Evolutionary conservation across 2,329 filamentous ascomycete species (phyloP).

Genomic region (Calonectria pseudoreteaudii): DNA sequence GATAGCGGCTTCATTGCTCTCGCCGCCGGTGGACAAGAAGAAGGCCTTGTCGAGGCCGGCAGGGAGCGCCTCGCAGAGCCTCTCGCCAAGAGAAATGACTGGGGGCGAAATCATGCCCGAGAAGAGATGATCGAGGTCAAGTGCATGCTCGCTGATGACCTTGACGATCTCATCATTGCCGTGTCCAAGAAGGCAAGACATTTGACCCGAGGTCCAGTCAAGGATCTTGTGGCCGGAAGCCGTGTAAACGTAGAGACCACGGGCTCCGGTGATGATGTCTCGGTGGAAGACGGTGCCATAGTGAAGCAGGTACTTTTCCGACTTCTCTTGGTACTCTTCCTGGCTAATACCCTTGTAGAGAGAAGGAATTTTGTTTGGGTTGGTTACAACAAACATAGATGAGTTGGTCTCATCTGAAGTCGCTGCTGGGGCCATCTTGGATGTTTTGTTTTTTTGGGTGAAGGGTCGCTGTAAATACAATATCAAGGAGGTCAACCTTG

Average conservation of each 20-base stretch:
- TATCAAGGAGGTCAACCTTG: not conserved
- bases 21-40: conserved; percentile 68
- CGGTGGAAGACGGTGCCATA: conserved; percentile 42
- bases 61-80: conserved; percentile 62
- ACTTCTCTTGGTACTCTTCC: conserved; percentile 35
- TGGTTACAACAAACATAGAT: conserved; percentile 1
- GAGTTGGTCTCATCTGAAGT: conserved; percentile 20
- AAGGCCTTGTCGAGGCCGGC: conserved; percentile 64
- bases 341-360: conserved; percentile 39
- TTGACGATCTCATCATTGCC: conserved; percentile 68
- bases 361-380: conserved; percentile 25
- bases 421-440: conserved; percentile 40
- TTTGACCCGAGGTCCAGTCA: conserved; percentile 72
- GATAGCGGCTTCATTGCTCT: conserved; percentile 72
- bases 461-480: not conserved
- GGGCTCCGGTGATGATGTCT: conserved; percentile 56
- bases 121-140: conserved; percentile 68
- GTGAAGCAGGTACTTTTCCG: conserved; percentile 40
- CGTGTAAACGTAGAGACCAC: conserved; percentile 60
- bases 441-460: not conserved
- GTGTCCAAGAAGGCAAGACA: conserved; percentile 70
- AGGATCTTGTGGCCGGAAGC: conserved; percentile 59
- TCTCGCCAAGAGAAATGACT: conserved; percentile 65
- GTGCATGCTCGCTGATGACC: conserved; percentile 61
- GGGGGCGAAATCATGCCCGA: conserved; percentile 69